Evolutionary conservation across 805 yeast genomes (phyloP).

Genomic region (Saccharomycopsis olivae): DNA sequence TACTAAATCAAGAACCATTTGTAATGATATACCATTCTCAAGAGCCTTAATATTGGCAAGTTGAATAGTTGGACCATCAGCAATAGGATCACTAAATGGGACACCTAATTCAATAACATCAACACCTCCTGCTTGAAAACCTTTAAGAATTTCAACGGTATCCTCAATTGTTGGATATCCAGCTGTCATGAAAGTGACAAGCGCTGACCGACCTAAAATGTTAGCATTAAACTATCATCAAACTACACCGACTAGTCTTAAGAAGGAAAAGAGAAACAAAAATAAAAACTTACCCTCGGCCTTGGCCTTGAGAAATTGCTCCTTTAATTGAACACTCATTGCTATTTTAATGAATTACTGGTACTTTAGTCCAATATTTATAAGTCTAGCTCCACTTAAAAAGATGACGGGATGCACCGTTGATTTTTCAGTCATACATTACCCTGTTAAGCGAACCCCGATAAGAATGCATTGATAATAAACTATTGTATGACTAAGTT

Average conservation of each 20-base stretch:
- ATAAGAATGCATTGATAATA: no score
- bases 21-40: slow-evolving; percentile 69
- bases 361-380: no score
- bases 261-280: not conserved
- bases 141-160: slow-evolving; percentile 75
- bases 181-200: slow-evolving; percentile 88
- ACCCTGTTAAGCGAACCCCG: no score
- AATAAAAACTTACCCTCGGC: slow-evolving; percentile 26
- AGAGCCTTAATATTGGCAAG: slow-evolving; percentile 76
- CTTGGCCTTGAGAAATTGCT: slow-evolving; percentile 46
- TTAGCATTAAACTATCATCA: slow-evolving; percentile 4
- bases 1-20: slow-evolving; percentile 60
- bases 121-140: slow-evolving; percentile 91
- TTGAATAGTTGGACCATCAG: slow-evolving; percentile 97
- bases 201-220: slow-evolving; percentile 56
- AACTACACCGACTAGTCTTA: not conserved
- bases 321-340: slow-evolving; percentile 29
- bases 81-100: slow-evolving; percentile 97
- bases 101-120: slow-evolving; percentile 91
- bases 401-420: no score
- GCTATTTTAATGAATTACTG: not conserved
- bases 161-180: slow-evolving; percentile 86
- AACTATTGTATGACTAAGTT: no score
- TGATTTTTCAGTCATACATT: no score
- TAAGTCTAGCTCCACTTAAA: no score